Conservation (phyloP, 208 protist genomes). For the Acanthamoeba sp. region DNA sequence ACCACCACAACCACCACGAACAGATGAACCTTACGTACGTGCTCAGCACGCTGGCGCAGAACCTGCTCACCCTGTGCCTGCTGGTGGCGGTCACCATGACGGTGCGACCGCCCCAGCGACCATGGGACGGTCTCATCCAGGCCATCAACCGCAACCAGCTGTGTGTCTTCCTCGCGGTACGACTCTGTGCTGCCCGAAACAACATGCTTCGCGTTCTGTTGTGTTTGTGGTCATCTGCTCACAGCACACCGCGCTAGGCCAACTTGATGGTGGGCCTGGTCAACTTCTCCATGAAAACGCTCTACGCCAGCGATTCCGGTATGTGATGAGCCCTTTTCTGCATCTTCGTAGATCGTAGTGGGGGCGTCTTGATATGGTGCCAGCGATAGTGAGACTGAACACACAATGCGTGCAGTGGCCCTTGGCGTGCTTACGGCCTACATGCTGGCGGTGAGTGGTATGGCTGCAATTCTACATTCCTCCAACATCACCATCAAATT, state of each 20-base stretch:
- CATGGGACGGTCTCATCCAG: background rate
- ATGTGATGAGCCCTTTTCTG: background rate
- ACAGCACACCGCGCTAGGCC: background rate
- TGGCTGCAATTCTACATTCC: background rate
- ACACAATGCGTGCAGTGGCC: slow-evolving; percentile 4
- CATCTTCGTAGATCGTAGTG: too few species aligned
- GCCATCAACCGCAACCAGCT: slow-evolving; percentile 84
- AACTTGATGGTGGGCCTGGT: slow-evolving; percentile 84
- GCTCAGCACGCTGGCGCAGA: slow-evolving; percentile 61
- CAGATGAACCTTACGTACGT: slow-evolving; percentile 63
- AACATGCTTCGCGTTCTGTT: background rate
- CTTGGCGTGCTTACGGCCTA: background rate
- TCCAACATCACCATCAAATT: slow-evolving; percentile 32
- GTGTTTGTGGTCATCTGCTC: slow-evolving; percentile 25
- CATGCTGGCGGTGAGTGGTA: background rate
- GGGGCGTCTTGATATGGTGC: too few species aligned
- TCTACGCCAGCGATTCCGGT: slow-evolving; percentile 47
- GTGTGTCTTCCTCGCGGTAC: slow-evolving; percentile 80
- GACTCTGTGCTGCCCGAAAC: background rate
- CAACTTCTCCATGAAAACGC: slow-evolving; percentile 85
- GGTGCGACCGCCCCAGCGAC: background rate
- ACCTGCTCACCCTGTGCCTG: slow-evolving; percentile 1
- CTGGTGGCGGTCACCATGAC: background rate
- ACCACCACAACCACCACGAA: too few species aligned
- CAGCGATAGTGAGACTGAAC: too few species aligned